A percentile compares a stretch with the other conserved stretches of the same genome.
These are phyloP conservation scores for Dalbergia oliveri DNA, from an alignment of 306 rosid species.

Conservation along the genomic window DNA sequence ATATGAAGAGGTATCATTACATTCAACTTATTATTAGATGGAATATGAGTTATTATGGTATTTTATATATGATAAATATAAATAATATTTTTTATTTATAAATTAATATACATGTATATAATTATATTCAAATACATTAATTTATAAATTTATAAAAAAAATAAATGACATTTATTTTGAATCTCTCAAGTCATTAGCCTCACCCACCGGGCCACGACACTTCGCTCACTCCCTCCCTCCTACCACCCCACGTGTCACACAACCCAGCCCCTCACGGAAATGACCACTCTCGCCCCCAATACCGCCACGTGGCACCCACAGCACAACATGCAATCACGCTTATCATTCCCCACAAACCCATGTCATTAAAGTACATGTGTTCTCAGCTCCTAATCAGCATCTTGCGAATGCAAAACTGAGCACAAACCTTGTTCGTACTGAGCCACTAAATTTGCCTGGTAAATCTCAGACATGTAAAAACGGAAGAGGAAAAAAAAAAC, in stretches of 20 bases:
- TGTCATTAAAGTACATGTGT: neutral
- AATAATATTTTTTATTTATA: no score
- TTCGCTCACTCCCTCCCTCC: neutral
- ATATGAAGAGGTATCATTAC: no score
- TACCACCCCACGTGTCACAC: slow-evolving; percentile 22
- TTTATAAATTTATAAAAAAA: no score
- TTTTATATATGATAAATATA: no score
- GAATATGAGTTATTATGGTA: no score
- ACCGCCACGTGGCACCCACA: slow-evolving; percentile 19
- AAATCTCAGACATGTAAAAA: slow-evolving; percentile 39
- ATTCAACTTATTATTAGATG: no score
- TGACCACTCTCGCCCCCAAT: neutral
- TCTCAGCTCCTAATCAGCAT: slow-evolving; percentile 34
- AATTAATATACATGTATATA: no score
- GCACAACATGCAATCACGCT: neutral
- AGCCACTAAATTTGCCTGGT: neutral
- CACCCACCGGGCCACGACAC: no score
- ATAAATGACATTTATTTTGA: no score
- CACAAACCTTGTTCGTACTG: slow-evolving; percentile 9
- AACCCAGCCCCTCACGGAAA: neutral
- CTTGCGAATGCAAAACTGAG: slow-evolving; percentile 7
- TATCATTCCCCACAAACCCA: neutral
- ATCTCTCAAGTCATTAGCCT: no score
- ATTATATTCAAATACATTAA: no score
- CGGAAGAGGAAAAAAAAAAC: no score